Base-by-base conservation (phyloP, 805 yeast species). In the Hanseniaspora clermontiae region DNA sequence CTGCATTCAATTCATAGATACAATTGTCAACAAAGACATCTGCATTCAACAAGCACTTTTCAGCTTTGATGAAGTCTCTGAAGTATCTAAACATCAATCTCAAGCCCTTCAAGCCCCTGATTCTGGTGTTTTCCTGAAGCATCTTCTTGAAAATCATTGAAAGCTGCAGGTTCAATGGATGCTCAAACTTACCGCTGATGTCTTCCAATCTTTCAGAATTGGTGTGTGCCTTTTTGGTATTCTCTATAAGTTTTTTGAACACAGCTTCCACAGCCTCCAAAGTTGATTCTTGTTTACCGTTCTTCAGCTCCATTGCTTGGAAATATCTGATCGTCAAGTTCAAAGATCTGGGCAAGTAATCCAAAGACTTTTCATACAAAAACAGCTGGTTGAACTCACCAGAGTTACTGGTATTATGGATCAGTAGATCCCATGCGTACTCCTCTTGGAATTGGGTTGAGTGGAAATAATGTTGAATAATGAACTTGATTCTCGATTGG, bases 101-200 rank as follows among this genome's bases (percentile, higher is more conserved):
- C 36, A 51, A 37, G 12, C 55, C 55, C 20, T 51, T 51, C 7
- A 51, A 17, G 8, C 55, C 55, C 24, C 40, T 45, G 14, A 51
- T 27, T 51, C 55, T 51, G n/a, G 27, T 45, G 9, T 43, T 43
- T 32, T 51, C 55, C 31, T 51, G 55, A 19, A 51, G 10, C 55
- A 51, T 51, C 37, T 51, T 51, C n/a, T 51, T 51, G 20, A 51
- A 51, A 19, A 51, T 51, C 27, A 51, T 43, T 19, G 55, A 43
- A 14, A 51, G 14, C 36, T 51, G 55, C 1, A 36, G 19, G 29
- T 51, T 51, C 24, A 43, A 42, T 31, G 49, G 42, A 24, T 43
- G 27, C 5, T 43, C 55, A 24, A 51, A 51, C 5, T 51, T 34
- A 4, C 37, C 31, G 36, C 49, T 51, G 15, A 51, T 36, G n/a